phyloP scores from a whole-genome alignment of 2,329 filamentous ascomycete genomes.

The Cladophialophora bantiana region DNA sequence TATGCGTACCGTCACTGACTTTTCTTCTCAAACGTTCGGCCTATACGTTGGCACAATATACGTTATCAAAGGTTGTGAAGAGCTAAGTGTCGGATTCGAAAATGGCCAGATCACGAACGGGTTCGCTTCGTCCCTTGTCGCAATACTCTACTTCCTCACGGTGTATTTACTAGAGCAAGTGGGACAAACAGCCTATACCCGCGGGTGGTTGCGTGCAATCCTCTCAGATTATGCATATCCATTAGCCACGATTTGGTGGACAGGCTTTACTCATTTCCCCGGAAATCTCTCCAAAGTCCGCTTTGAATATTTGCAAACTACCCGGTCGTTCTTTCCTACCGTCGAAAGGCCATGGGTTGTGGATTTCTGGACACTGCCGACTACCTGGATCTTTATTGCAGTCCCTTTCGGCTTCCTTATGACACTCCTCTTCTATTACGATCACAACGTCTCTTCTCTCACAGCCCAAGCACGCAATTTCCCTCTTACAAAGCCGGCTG shows the following conservation, averaged over 20 bases:
- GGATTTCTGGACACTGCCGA: constrained; percentile 60
- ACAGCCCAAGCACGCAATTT: constrained; percentile 64
- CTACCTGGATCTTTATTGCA: constrained; percentile 61
- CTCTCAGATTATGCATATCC: constrained; percentile 35
- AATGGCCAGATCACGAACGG: constrained; percentile 51
- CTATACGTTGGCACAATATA: constrained; percentile 66
- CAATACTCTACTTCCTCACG: constrained; percentile 60
- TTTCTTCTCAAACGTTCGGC: constrained; percentile 61
- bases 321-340: constrained; percentile 57
- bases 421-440: constrained; percentile 64
- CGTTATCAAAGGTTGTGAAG: constrained; percentile 64
- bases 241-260: constrained; percentile 62
- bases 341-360: constrained; percentile 56
- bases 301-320: constrained; percentile 53
- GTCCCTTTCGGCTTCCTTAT: constrained; percentile 62
- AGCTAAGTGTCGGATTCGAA: constrained; percentile 60
- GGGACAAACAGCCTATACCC: constrained; percentile 42
- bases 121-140: constrained; percentile 59
- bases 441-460: constrained; percentile 55
- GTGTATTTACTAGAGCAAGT: constrained; percentile 60
- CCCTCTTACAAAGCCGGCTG: constrained; percentile 63
- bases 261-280: constrained; percentile 61
- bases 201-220: constrained; percentile 14
- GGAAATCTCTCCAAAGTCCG: constrained; percentile 53
- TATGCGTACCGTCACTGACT: constrained; percentile 66